These are phyloP conservation scores for Xylaria scruposa DNA, from an alignment of 495 filamentous ascomycete species.

Conservation along the genomic window DNA sequence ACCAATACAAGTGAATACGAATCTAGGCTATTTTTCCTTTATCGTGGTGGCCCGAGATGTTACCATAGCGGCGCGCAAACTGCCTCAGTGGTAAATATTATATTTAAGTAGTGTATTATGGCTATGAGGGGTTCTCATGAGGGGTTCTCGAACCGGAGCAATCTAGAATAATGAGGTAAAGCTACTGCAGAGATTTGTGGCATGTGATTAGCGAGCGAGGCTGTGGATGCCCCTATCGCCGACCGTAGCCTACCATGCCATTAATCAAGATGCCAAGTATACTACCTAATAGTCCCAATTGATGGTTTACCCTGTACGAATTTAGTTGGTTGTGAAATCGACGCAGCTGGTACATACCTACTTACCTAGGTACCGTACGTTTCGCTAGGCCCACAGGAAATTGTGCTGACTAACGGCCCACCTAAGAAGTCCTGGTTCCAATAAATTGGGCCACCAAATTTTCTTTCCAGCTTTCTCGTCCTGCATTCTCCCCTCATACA, in stretches of 20 bases:
- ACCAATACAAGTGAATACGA: not conserved
- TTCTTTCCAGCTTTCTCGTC: not conserved
- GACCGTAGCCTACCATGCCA: not conserved
- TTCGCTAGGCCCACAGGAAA: not conserved
- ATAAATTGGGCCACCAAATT: conserved; percentile 22
- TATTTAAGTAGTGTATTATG: not conserved
- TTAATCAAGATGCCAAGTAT: not conserved
- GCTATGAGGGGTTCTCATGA: not conserved
- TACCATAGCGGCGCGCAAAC: not conserved
- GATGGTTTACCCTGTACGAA: not conserved
- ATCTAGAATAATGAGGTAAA: not conserved
- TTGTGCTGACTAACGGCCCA: conserved; percentile 1
- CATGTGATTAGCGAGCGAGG: not conserved
- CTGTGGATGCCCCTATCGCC: not conserved
- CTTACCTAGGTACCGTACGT: too few species aligned
- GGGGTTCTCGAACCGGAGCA: not conserved
- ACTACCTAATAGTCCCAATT: too few species aligned
- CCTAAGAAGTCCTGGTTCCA: not conserved
- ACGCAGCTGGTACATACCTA: not conserved
- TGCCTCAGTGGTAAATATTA: not conserved
- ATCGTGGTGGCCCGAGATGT: not conserved
- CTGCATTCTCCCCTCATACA: not conserved
- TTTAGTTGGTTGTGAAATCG: not conserved
- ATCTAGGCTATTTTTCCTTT: not conserved
- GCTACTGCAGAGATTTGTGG: not conserved